Base-by-base conservation (phyloP, 305 asterid species). In the Fraxinus latifolia region DNA sequence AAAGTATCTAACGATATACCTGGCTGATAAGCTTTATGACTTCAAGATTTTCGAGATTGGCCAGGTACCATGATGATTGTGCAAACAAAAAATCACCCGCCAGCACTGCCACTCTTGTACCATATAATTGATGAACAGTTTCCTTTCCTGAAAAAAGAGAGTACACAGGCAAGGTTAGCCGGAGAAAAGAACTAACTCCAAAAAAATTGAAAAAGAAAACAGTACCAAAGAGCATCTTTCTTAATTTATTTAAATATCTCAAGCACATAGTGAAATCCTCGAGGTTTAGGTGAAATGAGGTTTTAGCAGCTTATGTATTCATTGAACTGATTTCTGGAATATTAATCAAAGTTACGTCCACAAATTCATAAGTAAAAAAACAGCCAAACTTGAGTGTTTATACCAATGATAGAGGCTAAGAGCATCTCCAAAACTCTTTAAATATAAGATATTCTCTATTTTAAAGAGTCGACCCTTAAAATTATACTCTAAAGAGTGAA, bases 21-120 rank as follows among this genome's bases (percentile, higher is more conserved):
- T 95, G 96, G 80, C 99, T 95, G 85, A 95, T 92, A 53, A 95
- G 97, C 90, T 95, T 92, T 81, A 95, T 95, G 81, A 95, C 97
- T 82, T 95, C 98, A 39, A 95, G 91, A 76, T 95, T 95, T 89
- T 94, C 99, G 27, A 95, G 99, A 87, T 95, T 95, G n/a, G 98
- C 99, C 12, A 95, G 90, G 91, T 91, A 94, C 99, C 99, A 95
- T n/a, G 99, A 95, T 15, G 99, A 94, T 84, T 95, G 99, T 33
- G 99, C 98, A 85, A 95, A 93, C 97, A 94, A 92, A 82, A 92
- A 93, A 90, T 95, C 97, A 17, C 98, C 98, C 53, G 97, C 97
- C 81, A 93, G 89, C 8, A 95, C 98, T 50, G 98, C 98, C 21
- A 93, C 94, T 85, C 97, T 85, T 23, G 98, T 94, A 62, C 98